Evolutionary conservation across 495 filamentous ascomycete genomes (phyloP).

Genomic region (Penicillium bialowiezense): DNA sequence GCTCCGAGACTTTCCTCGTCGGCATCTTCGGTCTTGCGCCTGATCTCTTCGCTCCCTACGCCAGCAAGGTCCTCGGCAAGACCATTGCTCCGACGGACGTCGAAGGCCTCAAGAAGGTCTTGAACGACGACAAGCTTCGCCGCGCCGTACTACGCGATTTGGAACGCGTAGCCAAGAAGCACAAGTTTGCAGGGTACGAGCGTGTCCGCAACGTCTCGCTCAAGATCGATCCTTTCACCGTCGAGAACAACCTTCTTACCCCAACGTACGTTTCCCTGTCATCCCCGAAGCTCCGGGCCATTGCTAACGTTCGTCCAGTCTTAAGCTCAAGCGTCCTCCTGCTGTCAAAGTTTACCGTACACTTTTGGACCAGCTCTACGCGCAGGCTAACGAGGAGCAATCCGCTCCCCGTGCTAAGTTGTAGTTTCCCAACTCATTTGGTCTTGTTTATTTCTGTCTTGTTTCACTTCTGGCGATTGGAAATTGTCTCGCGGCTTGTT

Average conservation of each 20-base stretch:
- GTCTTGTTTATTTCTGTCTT: not conserved
- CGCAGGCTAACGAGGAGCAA: constrained; percentile 57
- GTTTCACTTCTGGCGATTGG: constrained; percentile 1
- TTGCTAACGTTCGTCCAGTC: constrained; percentile 43
- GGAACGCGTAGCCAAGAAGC: constrained; percentile 74
- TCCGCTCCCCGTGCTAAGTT: constrained; percentile 54
- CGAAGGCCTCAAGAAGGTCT: constrained; percentile 61
- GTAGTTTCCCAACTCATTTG: constrained; percentile 15
- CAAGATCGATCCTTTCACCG: constrained; percentile 83
- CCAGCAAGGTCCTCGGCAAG: constrained; percentile 68
- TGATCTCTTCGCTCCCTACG: constrained; percentile 74
- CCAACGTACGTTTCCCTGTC: constrained; percentile 80
- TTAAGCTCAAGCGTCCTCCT: constrained; percentile 93
- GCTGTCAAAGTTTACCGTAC: constrained; percentile 72
- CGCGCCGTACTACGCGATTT: constrained; percentile 75
- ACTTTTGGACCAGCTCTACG: constrained; percentile 79
- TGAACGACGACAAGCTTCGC: constrained; percentile 64
- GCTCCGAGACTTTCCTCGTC: constrained; percentile 77
- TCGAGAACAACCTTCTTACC: constrained; percentile 92
- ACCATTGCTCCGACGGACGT: constrained; percentile 60
- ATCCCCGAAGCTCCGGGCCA: not conserved
- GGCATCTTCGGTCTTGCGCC: constrained; percentile 85
- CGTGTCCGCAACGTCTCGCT: constrained; percentile 71
- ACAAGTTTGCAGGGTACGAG: constrained; percentile 89
- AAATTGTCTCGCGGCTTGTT: not conserved